Conservation (phyloP, 345 rosid species). For the Lenwebbia sp. region DNA sequence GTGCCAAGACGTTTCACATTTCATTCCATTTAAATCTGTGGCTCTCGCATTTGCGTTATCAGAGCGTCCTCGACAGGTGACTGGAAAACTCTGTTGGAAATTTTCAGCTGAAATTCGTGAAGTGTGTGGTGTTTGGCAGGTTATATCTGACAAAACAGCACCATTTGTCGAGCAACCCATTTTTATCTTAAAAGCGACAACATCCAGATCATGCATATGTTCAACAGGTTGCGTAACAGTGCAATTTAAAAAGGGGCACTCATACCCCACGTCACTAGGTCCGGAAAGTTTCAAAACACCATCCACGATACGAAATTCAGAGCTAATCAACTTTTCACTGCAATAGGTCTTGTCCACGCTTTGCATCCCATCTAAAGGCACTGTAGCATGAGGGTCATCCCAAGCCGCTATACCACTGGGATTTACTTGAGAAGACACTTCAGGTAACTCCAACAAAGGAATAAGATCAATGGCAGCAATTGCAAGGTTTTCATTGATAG, state of each 20-base stretch:
- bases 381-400: not conserved
- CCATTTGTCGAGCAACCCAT: not conserved
- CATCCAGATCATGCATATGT: not conserved
- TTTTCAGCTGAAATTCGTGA: not conserved
- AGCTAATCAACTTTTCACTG: not conserved
- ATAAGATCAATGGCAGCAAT: not conserved
- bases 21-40: not conserved
- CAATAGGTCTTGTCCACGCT: not conserved
- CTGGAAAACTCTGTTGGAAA: not conserved
- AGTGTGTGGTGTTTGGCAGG: not conserved
- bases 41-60: not conserved
- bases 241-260: not conserved
- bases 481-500: slow-evolving; percentile 30
- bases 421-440: slow-evolving; percentile 2
- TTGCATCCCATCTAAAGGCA: slow-evolving; percentile 9
- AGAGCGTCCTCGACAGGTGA: not conserved
- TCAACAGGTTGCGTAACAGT: not conserved
- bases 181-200: not conserved
- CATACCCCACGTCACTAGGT: not conserved
- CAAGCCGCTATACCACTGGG: not conserved
- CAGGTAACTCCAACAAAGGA: not conserved
- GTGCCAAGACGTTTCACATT: slow-evolving; percentile 16
- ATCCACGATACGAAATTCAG: not conserved
- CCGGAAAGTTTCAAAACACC: not conserved
- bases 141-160: not conserved